phyloP scores from a whole-genome alignment of 352 stramenopile genomes.

The Globisporangium middletonii region DNA sequence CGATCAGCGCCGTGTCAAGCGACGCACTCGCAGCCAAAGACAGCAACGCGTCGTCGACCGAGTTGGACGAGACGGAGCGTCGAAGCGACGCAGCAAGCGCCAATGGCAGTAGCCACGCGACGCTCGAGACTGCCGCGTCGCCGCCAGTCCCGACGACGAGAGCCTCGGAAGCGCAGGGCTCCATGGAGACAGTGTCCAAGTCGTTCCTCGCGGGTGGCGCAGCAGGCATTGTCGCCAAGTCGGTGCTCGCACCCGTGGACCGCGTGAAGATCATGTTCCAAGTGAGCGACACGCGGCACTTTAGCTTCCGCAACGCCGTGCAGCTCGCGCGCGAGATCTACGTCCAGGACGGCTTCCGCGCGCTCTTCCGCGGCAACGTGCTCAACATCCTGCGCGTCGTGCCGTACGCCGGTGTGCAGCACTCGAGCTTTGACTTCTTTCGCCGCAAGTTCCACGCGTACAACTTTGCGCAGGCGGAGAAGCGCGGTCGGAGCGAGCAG shows the following conservation, averaged over 20 bases:
- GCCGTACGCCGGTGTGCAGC: conserved; percentile 72
- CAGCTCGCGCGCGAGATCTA: conserved; percentile 61
- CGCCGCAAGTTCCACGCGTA: conserved; percentile 73
- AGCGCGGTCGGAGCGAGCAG: conserved; percentile 17
- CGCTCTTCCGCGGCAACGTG: conserved; percentile 70
- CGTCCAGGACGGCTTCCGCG: conserved; percentile 57
- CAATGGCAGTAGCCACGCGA: not conserved
- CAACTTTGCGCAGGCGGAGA: conserved; percentile 54
- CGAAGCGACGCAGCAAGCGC: conserved; percentile 10
- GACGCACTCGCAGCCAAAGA: not conserved
- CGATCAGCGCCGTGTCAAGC: not conserved
- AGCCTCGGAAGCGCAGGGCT: conserved; percentile 16
- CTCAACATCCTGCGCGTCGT: conserved; percentile 76
- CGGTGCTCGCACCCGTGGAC: conserved; percentile 62
- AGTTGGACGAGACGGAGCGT: conserved; percentile 3
- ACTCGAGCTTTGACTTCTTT: conserved; percentile 84
- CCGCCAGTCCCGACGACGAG: not conserved
- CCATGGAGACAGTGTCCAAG: conserved; percentile 70
- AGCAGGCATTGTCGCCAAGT: conserved; percentile 76
- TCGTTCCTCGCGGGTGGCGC: conserved; percentile 73
- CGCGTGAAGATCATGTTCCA: conserved; percentile 87
- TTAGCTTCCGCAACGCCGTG: conserved; percentile 70
- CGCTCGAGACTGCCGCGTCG: not conserved
- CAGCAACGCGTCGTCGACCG: not conserved
- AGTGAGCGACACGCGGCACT: conserved; percentile 62